Conservation (phyloP, 2,329 filamentous ascomycete genomes). For the Hymenoscyphus fructigenus region DNA sequence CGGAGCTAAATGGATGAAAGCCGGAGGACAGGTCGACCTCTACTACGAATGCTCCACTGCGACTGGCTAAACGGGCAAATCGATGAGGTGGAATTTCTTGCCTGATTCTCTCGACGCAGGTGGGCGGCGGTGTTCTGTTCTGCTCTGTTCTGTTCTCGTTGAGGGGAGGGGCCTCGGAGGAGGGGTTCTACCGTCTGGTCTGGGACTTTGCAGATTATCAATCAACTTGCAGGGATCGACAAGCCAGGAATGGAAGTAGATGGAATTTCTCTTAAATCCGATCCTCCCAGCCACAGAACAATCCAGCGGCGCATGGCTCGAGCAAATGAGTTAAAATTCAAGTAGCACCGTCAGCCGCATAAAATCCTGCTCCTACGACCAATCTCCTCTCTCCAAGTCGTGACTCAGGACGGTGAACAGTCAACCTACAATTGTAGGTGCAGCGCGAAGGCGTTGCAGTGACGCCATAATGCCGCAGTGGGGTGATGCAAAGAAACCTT, state of each 20-base stretch:
- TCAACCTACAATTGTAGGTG: not conserved
- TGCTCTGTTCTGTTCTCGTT: not conserved
- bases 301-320: not conserved
- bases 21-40: not conserved
- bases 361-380: not conserved
- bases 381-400: not conserved
- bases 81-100: constrained; percentile 8
- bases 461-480: not conserved
- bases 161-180: not conserved
- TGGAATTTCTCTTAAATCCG: constrained; percentile 3
- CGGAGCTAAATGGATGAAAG: not conserved
- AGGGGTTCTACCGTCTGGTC: not conserved
- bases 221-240: constrained; percentile 3
- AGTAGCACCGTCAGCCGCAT: not conserved
- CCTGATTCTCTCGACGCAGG: constrained; percentile 1
- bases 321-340: not conserved
- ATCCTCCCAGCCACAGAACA: not conserved
- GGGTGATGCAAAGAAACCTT: not conserved
- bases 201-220: constrained; percentile 2
- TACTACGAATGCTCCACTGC: not conserved
- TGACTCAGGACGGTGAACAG: not conserved
- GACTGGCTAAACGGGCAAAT: not conserved
- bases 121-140: not conserved
- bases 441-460: not conserved
- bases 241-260: not conserved